Evolutionary conservation across 106 monocot genomes (phyloP).

Genomic region (Gastrodia elata): DNA sequence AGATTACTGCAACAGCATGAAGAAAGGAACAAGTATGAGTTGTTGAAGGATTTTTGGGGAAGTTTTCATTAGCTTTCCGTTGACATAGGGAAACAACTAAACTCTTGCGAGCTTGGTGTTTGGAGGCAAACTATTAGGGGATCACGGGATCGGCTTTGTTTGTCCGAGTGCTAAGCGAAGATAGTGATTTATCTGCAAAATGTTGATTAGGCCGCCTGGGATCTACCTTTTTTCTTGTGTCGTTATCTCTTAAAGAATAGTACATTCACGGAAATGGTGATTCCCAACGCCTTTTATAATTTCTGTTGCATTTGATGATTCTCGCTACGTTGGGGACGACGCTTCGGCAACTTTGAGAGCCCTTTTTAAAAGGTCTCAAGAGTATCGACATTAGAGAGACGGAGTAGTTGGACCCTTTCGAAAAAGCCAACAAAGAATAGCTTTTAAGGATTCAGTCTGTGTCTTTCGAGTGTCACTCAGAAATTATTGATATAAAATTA

Average conservation of each 20-base stretch:
- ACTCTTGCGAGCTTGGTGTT: neutral
- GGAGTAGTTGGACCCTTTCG: neutral
- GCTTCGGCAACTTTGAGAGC: neutral
- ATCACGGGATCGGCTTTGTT: neutral
- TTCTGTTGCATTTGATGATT: neutral
- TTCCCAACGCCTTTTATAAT: slow-evolving; percentile 10
- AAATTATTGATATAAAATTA: slow-evolving; percentile 6
- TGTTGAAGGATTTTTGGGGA: neutral
- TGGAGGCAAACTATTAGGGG: neutral
- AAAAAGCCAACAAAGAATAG: neutral
- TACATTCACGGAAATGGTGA: slow-evolving; percentile 27
- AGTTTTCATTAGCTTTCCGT: neutral
- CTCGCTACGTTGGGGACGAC: slow-evolving; percentile 6
- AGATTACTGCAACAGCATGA: neutral
- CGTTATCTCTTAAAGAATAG: slow-evolving; percentile 21
- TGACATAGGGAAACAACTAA: no score
- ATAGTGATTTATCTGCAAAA: neutral
- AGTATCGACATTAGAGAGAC: slow-evolving; percentile 7
- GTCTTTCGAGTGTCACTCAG: slow-evolving; percentile 3
- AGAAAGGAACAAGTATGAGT: neutral
- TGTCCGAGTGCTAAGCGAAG: neutral
- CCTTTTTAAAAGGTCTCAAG: neutral
- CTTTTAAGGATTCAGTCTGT: slow-evolving; percentile 1
- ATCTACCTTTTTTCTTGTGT: slow-evolving; percentile 15
- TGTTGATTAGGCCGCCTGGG: slow-evolving; percentile 1